Evolutionary conservation across 2,329 filamentous ascomycete genomes (phyloP).

Genomic region (Esteya vermicola): DNA sequence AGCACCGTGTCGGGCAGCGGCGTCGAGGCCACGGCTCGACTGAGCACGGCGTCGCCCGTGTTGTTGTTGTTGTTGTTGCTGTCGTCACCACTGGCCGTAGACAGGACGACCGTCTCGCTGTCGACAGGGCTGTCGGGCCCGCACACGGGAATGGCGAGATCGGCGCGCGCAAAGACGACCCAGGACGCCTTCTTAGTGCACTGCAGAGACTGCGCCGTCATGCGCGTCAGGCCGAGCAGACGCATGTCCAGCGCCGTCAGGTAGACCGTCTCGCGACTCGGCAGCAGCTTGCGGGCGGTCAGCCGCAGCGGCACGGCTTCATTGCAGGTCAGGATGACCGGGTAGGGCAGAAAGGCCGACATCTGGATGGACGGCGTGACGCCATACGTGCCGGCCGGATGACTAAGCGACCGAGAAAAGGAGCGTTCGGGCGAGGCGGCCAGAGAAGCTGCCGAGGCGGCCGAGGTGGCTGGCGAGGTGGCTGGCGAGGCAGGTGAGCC

Average conservation of each 20-base stretch:
- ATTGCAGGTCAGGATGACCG: slow-evolving; percentile 80
- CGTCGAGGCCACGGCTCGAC: slow-evolving; percentile 55
- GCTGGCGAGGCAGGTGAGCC: too few species aligned
- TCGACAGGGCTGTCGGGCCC: slow-evolving; percentile 41
- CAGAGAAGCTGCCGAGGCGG: too few species aligned
- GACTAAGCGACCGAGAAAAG: too few species aligned
- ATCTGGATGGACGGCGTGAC: slow-evolving; percentile 14
- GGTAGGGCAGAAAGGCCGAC: slow-evolving; percentile 68
- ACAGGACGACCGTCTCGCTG: slow-evolving; percentile 55
- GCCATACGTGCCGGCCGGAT: too few species aligned
- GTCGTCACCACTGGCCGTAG: too few species aligned
- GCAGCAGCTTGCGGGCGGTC: slow-evolving; percentile 60
- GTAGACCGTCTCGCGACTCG: slow-evolving; percentile 55
- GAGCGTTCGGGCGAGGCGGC: too few species aligned
- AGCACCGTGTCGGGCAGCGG: slow-evolving; percentile 74
- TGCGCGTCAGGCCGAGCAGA: slow-evolving; percentile 63
- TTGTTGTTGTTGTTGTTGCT: too few species aligned
- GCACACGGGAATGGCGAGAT: slow-evolving; percentile 60
- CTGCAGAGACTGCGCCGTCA: slow-evolving; percentile 62
- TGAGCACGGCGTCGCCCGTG: too few species aligned
- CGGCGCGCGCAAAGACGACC: slow-evolving; percentile 58
- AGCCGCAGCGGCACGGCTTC: slow-evolving; percentile 69
- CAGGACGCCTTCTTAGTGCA: slow-evolving; percentile 60
- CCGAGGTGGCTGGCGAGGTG: too few species aligned
- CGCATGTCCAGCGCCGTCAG: slow-evolving; percentile 70